Base-by-base conservation (phyloP, 441 rosid genomes). In the Oxalis stricta region DNA sequence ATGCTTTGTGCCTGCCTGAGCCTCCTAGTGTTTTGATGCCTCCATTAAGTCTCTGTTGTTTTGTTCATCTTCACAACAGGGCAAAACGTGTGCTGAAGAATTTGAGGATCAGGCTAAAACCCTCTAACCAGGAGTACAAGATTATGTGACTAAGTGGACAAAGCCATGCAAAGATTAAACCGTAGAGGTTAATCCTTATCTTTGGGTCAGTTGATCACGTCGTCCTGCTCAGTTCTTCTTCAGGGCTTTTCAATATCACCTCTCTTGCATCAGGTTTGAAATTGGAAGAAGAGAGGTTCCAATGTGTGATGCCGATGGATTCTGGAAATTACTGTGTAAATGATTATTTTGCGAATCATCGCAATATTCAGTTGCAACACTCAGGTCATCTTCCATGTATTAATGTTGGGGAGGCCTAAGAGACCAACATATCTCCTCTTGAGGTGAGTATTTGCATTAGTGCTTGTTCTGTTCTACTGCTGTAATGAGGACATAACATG, bases 381-480 rank as follows among this genome's bases (percentile, higher is more conserved):
- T 85, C 93, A 42, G 85, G 51, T 5, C 73, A 77, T 38, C 53
- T 82, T 13, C 95, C 93, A 0, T 85, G 95, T 52, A 61, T 85
- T 18, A 79, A 85, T 60, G 86, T 85, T 38, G 95, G 93, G 50
- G n/a, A 85, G 73, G 58, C 84, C 93, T 19, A 85, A 85, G 58
- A 68, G 80, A n/a, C 93, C 93, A 2, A 76, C 86, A 18, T 82
- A 57, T 50, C 79, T 59, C 95, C 95, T 14, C 19, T 82, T 4
- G 93, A 85, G 84, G 93, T 77, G 36, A 36, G 26, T 14, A 5
- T 18, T 54, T 50, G 16, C 28, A 5, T 4, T 5, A 13, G n/a
- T 19, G 6, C 14, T 38, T 9, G 31, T 40, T 15, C 31, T n/a
- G n/a, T n/a, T n/a, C n/a, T n/a, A n/a, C n/a, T n/a, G n/a, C n/a